These are phyloP conservation scores for Fusarium denticulatum DNA, from an alignment of 2,329 filamentous ascomycete species.

Conservation along the genomic window DNA sequence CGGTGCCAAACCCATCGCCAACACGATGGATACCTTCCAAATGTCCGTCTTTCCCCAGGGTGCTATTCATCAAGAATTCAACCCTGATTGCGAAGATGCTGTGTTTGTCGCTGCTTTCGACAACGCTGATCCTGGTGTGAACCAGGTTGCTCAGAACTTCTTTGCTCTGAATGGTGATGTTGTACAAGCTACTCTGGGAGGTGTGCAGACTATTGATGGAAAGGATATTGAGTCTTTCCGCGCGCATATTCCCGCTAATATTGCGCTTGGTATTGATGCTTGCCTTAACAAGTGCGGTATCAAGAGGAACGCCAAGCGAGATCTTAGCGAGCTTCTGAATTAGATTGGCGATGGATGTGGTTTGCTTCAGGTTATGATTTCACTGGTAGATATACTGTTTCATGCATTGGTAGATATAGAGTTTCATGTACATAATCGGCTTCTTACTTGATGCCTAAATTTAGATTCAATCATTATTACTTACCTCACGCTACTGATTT, in stretches of 20 bases:
- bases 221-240: constrained; percentile 22
- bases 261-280: constrained; percentile 20
- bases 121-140: constrained; percentile 56
- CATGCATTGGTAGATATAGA: not conserved
- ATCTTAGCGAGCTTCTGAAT: not conserved
- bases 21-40: constrained; percentile 52
- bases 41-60: constrained; percentile 62
- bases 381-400: too few relatives aligned
- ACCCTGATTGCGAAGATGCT: constrained; percentile 59
- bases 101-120: constrained; percentile 61
- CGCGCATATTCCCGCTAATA: not conserved
- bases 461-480: not conserved
- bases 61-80: constrained; percentile 61
- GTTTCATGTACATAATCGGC: not conserved
- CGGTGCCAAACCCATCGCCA: constrained; percentile 45
- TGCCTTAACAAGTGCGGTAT: constrained; percentile 19
- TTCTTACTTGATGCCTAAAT: not conserved
- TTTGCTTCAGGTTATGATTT: not conserved
- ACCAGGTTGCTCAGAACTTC: constrained; percentile 54
- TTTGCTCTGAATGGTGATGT: constrained; percentile 2
- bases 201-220: constrained; percentile 4
- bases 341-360: not conserved
- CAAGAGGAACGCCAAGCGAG: constrained; percentile 6
- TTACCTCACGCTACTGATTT: too few relatives aligned
- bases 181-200: not conserved